These are phyloP conservation scores for Microbotryomycetes sp. DNA, from an alignment of 1,284 basidiomycete species.

Conservation along the genomic window DNA sequence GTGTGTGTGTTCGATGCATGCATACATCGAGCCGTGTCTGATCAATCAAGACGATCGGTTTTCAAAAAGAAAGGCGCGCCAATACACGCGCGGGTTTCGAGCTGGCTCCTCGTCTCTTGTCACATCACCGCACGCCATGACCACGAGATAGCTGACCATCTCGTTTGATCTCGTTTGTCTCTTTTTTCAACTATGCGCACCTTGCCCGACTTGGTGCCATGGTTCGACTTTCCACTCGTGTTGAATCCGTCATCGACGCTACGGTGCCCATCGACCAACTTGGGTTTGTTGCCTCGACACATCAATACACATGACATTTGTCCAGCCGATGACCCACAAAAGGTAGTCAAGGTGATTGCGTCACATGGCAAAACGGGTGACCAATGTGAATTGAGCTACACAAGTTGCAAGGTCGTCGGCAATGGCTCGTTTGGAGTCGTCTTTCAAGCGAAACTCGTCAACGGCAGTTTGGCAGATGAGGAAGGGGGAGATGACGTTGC, in stretches of 20 bases:
- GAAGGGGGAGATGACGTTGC: conserved; percentile 65
- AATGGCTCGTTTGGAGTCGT: conserved; percentile 99
- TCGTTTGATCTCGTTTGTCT: background rate
- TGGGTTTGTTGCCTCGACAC: background rate
- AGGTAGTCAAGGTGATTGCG: conserved; percentile 88
- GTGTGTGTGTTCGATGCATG: no score
- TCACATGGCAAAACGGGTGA: conserved; percentile 90
- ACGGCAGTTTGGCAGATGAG: conserved; percentile 14
- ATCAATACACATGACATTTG: background rate
- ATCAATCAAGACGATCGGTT: no score
- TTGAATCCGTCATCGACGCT: conserved; percentile 9
- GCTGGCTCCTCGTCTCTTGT: background rate
- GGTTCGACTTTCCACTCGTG: conserved; percentile 9
- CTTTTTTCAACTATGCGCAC: background rate
- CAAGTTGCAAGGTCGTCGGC: conserved; percentile 95
- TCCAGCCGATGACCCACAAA: conserved; percentile 64
- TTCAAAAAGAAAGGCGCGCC: background rate
- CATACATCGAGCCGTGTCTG: no score
- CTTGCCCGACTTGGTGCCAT: conserved; percentile 1
- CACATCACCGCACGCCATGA: background rate
- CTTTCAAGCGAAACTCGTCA: conserved; percentile 60
- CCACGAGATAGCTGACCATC: conserved; percentile 1
- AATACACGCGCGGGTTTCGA: background rate
- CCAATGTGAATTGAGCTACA: conserved; percentile 83
- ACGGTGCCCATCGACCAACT: conserved; percentile 1